Evolutionary conservation across 257 asterid species (phyloP).

Genomic region (Penstemon davidsonii): DNA sequence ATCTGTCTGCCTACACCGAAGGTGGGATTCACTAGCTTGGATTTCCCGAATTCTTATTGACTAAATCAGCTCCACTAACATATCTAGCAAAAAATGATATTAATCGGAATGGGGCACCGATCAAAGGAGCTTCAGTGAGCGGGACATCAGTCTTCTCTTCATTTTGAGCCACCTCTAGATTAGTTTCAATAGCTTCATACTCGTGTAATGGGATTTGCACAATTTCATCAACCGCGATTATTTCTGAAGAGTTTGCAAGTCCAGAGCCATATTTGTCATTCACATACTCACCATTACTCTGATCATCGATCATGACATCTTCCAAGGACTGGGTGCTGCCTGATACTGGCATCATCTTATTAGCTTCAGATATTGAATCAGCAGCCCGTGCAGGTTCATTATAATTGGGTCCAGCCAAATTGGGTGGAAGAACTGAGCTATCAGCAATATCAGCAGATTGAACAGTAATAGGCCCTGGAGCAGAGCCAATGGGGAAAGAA

Average conservation of each 20-base stretch:
- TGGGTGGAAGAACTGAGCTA: conserved; percentile 29
- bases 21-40: conserved; percentile 22
- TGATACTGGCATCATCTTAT: conserved; percentile 35
- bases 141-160: conserved; percentile 45
- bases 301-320: conserved; percentile 36
- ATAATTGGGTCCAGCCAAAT: conserved; percentile 32
- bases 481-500: conserved; percentile 29
- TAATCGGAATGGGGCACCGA: conserved; percentile 96
- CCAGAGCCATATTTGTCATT: conserved; percentile 24
- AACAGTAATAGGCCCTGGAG: conserved; percentile 31
- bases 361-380: conserved; percentile 36
- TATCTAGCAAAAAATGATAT: conserved; percentile 90
- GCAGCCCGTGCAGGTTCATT: conserved; percentile 24
- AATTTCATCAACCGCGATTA: conserved; percentile 53
- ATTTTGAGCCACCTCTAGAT: conserved; percentile 29
- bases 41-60: conserved; percentile 42
- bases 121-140: conserved; percentile 73
- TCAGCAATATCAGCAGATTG: conserved; percentile 33
- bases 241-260: conserved; percentile 43
- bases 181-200: conserved; percentile 37
- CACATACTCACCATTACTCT: conserved; percentile 33
- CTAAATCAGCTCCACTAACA: conserved; percentile 97
- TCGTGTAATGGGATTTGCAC: conserved; percentile 78
- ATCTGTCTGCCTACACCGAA: conserved; percentile 20
- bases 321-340: conserved; percentile 39